Conservation (phyloP, 208 protist species). For the Histomonas meleagridis region DNA sequence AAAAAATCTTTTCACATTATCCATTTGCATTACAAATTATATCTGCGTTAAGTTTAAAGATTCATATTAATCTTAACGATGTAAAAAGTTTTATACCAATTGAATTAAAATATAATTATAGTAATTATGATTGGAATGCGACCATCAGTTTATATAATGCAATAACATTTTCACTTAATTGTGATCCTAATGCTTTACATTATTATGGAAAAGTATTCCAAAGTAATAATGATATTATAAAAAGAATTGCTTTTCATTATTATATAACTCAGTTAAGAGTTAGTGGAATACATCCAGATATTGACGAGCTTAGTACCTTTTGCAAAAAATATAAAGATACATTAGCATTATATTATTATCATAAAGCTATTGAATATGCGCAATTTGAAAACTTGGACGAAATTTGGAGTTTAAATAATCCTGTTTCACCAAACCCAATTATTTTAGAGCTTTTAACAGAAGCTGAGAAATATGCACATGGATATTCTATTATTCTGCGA, state of each 20-base stretch:
- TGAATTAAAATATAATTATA: background rate
- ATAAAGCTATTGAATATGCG: background rate
- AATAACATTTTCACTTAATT: background rate
- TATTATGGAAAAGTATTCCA: background rate
- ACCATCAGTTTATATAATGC: background rate
- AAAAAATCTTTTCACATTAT: background rate
- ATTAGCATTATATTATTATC: background rate
- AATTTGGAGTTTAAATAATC: background rate
- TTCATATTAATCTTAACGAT: background rate
- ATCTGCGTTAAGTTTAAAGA: background rate
- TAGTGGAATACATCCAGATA: background rate
- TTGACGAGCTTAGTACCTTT: background rate
- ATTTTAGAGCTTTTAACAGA: background rate
- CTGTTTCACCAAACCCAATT: no score
- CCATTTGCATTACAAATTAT: background rate
- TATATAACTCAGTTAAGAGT: background rate
- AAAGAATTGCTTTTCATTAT: slow-evolving; percentile 15
- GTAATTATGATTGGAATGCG: background rate
- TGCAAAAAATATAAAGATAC: background rate
- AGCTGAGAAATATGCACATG: background rate
- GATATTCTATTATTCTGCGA: background rate
- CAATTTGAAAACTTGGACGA: background rate
- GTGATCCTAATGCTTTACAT: background rate
- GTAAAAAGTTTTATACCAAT: background rate
- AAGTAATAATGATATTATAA: background rate